Evolutionary conservation across 1,139 yeast genomes (phyloP), one percentile per base, ranked within the genome.

Genomic region (Tardiomyces depauwii): DNA sequence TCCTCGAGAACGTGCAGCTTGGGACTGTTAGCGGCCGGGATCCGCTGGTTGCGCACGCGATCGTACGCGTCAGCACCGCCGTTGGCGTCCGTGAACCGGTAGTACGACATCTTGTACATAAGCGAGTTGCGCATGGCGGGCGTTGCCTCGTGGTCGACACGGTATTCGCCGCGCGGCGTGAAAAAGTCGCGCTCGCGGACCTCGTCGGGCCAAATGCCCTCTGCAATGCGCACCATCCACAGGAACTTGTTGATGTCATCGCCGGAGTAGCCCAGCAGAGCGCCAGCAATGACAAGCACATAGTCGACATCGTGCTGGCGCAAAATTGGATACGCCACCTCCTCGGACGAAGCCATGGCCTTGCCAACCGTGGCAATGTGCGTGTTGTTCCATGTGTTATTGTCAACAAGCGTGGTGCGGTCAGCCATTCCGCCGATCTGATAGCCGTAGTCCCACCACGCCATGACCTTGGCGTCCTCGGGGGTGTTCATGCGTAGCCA

Each of bases 371-470:
- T 88, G 55, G 98, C 99, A 67, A 93, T 93, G 64, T 93, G 99
- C 4, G 99, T 93, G 70, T 93, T 93, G 65, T 93, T 93, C 99
- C 99, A 93, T 11, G 99, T 93, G 67, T 93, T 93, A 75, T 93
- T 93, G 66, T 93, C 99, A 41, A 93, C 99, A 56, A 93, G 75
- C 4, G 99, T 93, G 53, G 98, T 91, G 64, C 98, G 80, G 67
- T 93, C 98, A 42, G 98, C 98, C 97, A 93, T 91, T 51, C 99
- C 99, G 57, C 98, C 98, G 60, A 93, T 93, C 69, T 93, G 99
- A 67, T 93, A 93, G 47, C 99, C 99, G 63, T 93, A 93, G 72
- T 93, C 99, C 99, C 99, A 93, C 99, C 99, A 93, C 7, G 97
- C 84, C 84, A 93, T 87, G 53, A 93, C 83, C 66, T 86, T 88